A percentile compares a stretch with the other conserved stretches of the same genome.
phyloP scores from a whole-genome alignment of 2,329 filamentous ascomycete genomes.

The Ophiostoma triangulosporum region DNA sequence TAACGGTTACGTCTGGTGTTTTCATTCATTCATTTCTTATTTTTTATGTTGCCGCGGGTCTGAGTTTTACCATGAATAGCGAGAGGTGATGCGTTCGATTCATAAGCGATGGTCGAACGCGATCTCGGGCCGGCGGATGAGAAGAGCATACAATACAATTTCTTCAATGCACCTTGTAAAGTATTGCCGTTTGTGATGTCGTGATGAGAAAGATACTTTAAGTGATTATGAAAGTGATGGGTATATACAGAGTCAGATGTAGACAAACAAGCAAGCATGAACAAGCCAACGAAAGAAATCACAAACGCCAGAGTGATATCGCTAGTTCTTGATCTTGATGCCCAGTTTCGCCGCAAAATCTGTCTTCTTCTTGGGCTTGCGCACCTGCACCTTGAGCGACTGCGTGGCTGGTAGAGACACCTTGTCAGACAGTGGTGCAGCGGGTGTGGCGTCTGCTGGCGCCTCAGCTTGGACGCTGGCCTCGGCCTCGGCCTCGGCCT shows the following conservation, averaged over 20 bases:
- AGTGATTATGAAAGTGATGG: no score
- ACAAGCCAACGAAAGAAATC: neutral
- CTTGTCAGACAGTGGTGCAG: neutral
- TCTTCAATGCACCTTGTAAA: neutral
- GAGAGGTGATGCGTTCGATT: neutral
- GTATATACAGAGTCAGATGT: neutral
- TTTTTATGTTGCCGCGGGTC: neutral
- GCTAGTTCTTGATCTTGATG: slow-evolving; percentile 69
- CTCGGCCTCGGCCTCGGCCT: slow-evolving; percentile 37
- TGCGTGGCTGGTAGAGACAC: neutral
- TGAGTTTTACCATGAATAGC: neutral
- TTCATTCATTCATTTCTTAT: neutral
- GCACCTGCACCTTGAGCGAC: slow-evolving; percentile 52
- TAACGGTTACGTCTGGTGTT: neutral
- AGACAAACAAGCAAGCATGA: no score
- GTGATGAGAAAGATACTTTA: no score
- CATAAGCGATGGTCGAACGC: neutral
- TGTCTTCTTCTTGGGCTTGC: slow-evolving; percentile 77
- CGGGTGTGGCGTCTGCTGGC: neutral
- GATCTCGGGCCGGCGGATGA: neutral
- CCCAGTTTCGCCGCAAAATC: slow-evolving; percentile 60
- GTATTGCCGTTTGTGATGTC: neutral
- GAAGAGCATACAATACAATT: neutral
- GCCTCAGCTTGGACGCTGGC: neutral
- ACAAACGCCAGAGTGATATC: slow-evolving; percentile 16